Conservation (phyloP, 2,329 filamentous ascomycete species). For the Aspergillus ruber region DNA sequence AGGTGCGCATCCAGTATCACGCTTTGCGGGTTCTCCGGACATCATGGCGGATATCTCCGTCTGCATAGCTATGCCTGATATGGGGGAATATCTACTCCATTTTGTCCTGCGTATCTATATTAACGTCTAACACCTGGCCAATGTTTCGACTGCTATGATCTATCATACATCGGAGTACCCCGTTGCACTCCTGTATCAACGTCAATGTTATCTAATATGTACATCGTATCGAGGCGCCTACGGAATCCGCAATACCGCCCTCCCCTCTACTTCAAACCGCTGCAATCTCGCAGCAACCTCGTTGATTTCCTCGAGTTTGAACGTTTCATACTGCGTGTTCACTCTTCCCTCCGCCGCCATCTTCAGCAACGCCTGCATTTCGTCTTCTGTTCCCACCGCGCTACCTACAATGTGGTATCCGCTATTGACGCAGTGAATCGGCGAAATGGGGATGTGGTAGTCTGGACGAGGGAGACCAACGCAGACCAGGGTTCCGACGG, state of each 20-base stretch:
- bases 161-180: neutral
- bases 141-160: neutral
- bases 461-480: conserved; percentile 32
- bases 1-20: neutral
- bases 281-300: conserved; percentile 17
- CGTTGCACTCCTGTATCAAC: neutral
- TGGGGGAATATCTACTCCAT: too few relatives aligned
- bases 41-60: neutral
- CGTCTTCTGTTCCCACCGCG: conserved; percentile 30
- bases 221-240: neutral
- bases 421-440: conserved; percentile 33
- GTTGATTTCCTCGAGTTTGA: conserved; percentile 18
- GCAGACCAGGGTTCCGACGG: conserved; percentile 35
- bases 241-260: conserved; percentile 25
- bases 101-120: too few relatives aligned
- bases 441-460: conserved; percentile 37
- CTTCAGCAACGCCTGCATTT: conserved; percentile 36
- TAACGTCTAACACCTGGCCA: neutral
- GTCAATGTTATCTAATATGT: neutral
- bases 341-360: conserved; percentile 30
- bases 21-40: neutral
- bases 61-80: neutral
- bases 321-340: conserved; percentile 15
- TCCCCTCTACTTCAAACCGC: conserved; percentile 18
- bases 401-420: conserved; percentile 28